phyloP scores from a whole-genome alignment of 495 filamentous ascomycete genomes.

The Penicillium cataractarum region DNA sequence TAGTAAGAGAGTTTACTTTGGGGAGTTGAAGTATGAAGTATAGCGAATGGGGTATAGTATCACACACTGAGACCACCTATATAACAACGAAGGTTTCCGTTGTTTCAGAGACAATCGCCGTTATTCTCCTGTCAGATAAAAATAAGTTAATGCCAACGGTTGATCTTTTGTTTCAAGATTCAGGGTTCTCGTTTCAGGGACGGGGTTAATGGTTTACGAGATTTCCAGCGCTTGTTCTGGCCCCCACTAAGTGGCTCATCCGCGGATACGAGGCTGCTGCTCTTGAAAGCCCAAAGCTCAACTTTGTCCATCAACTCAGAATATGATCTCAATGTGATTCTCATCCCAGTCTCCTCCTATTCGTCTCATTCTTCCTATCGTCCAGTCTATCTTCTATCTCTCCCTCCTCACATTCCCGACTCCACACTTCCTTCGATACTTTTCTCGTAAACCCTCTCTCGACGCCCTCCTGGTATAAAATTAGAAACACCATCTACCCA shows the following conservation, averaged over 20 bases:
- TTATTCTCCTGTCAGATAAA: neutral
- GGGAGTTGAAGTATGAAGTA: conserved; percentile 1
- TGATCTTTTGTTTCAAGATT: neutral
- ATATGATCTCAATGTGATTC: conserved; percentile 1
- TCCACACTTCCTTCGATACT: neutral
- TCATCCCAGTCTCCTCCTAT: neutral
- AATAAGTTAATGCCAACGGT: neutral
- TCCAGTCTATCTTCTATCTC: no score
- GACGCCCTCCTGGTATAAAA: neutral
- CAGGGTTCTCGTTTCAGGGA: neutral
- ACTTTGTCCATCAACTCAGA: no score
- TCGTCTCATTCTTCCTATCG: neutral
- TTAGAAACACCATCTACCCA: neutral
- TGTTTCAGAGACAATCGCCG: neutral
- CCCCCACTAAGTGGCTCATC: neutral
- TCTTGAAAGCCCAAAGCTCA: neutral
- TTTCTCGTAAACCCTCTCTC: neutral
- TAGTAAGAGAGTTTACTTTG: neutral
- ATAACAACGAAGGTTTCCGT: no score
- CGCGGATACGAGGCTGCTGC: conserved; percentile 1
- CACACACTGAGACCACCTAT: neutral
- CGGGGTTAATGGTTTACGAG: no score
- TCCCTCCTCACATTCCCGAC: neutral
- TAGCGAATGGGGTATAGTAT: neutral
- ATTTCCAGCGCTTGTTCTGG: neutral